Base-by-base conservation (phyloP, 768 basidiomycete species). In the Rhodotorula babjevae region DNA sequence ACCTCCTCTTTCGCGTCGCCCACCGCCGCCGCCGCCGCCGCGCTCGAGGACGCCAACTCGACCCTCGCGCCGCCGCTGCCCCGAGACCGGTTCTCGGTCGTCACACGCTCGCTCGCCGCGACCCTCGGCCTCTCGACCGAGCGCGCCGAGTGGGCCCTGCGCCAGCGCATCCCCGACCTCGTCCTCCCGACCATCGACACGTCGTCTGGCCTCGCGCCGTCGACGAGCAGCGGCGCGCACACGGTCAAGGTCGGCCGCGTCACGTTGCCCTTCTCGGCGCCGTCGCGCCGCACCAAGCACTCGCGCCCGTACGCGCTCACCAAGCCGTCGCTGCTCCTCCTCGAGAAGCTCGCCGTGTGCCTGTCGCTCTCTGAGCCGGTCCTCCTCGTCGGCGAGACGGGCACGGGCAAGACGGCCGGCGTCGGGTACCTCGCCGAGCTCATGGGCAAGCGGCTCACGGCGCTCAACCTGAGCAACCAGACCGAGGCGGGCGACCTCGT, bases 391-490 rank as follows among this genome's bases (percentile, higher is more conserved):
- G 96, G 96, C 59, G 96, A 99, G 83, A 99, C 96, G 4, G 96
- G 96, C n/a, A 99, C 96, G 2, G 96, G 96, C 23, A 99, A 99
- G 82, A 99, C 96, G 0, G 94, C 93, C 64, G 86, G 88, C 29
- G 87, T 99, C 25, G 90, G 93, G 6, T 88, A 96, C 77, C 84
- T 98, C 44, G 89, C 96, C 19, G 85, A 88, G 4, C 81, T 90
- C n/a, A 85, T 96, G 42, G 85, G 85, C 14, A 86, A 87, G 19
- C 87, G 88, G 0, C 85, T 99, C 47, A 86, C 92, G 66, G 92
- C 93, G 1, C 85, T 99, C 68, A 99, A 99, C 79, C 81, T 98
- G 77, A 96, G 93, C 3, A 92, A 94, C 78, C 96, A 99, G 80
- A 96, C 94, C 1, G 95, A 98, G 80, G 90, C 92, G 2, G 89